Evolutionary conservation across 2,329 filamentous ascomycete genomes (phyloP), one percentile per base, ranked within the genome.

Genomic region (Fusarium buxicola): DNA sequence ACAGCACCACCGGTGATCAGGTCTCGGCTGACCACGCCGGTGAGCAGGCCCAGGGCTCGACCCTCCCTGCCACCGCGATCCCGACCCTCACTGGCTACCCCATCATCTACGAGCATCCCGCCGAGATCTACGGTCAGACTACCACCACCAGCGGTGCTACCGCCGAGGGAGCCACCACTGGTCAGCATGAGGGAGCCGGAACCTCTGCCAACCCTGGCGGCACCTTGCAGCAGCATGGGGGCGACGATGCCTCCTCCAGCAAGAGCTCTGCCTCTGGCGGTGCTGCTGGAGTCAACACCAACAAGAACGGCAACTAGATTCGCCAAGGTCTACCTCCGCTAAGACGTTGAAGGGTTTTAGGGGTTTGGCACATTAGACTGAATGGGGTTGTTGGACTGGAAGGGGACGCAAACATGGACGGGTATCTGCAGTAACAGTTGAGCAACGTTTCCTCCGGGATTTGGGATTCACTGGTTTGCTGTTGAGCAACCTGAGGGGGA

Each of bases 341-440:
- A n/a, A 24, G 16, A 27, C 16, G 36, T 39, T 32, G 9, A n/a
- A n/a, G 1, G 12, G 35, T 32, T 41, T 15, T 25, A 25, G 25
- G 11, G 10, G 35, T 21, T 36, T 43, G 24, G 13, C 36, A 50
- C 34, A 41, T 24, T 8, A 16, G 47, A 16, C 15, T 24, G 35
- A 16, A 32, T n/a, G 31, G 28, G 30, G 13, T 30, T 41, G 28
- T 32, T 34, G 8, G 47, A n/a, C 9, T 7, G 12, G 27, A 36
- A 5, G 7, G 31, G 31, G 12, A 30, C 7, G 27, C 50, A 47
- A 27, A n/a, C 28, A 39, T 12, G 7, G 16, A 7, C 36, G 32
- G 44, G 35, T 27, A 47, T 36, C 55, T 58, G 49, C 55, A 58
- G 49, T 32, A 28, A 30, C 35, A 36, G 41, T 31, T 58, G 39